phyloP scores from a whole-genome alignment of 768 basidiomycete genomes.

The Boletus huronensis region DNA sequence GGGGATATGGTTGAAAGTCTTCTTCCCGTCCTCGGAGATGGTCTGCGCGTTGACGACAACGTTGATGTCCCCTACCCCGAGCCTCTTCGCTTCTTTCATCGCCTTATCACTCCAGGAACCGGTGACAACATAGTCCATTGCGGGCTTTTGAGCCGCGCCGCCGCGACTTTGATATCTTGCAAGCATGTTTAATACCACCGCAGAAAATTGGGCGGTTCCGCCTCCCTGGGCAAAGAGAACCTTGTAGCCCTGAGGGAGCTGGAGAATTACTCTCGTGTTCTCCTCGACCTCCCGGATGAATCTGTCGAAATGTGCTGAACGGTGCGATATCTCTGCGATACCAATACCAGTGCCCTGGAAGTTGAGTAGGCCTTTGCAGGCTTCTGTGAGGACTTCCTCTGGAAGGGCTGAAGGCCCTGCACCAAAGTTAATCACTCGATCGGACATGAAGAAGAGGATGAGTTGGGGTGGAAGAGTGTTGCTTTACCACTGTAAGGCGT shows the following conservation, averaged over 20 bases:
- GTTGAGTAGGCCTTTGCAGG: slow-evolving; percentile 82
- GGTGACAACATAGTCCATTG: slow-evolving; percentile 86
- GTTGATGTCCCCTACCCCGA: slow-evolving; percentile 57
- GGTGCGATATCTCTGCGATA: slow-evolving; percentile 93
- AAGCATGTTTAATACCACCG: slow-evolving; percentile 87
- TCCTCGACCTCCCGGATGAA: slow-evolving; percentile 61
- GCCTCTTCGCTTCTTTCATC: slow-evolving; percentile 71
- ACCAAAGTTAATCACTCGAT: slow-evolving; percentile 82
- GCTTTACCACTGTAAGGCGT: neutral
- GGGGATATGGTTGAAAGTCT: slow-evolving; percentile 79
- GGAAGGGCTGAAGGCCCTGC: slow-evolving; percentile 94
- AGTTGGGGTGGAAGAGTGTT: neutral
- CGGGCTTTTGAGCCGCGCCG: slow-evolving; percentile 51
- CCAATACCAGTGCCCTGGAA: slow-evolving; percentile 91
- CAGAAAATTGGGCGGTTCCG: slow-evolving; percentile 88
- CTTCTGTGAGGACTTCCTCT: slow-evolving; percentile 77
- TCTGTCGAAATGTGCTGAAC: slow-evolving; percentile 81
- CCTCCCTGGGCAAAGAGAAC: slow-evolving; percentile 96
- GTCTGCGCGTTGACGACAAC: slow-evolving; percentile 68
- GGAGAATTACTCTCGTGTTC: slow-evolving; percentile 71
- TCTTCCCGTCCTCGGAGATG: slow-evolving; percentile 55
- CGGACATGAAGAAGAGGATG: slow-evolving; percentile 18
- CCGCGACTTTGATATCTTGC: slow-evolving; percentile 77
- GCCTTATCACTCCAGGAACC: slow-evolving; percentile 93
- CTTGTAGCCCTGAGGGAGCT: slow-evolving; percentile 77